Conservation (phyloP, 768 basidiomycete species). For the Russula sp. region DNA sequence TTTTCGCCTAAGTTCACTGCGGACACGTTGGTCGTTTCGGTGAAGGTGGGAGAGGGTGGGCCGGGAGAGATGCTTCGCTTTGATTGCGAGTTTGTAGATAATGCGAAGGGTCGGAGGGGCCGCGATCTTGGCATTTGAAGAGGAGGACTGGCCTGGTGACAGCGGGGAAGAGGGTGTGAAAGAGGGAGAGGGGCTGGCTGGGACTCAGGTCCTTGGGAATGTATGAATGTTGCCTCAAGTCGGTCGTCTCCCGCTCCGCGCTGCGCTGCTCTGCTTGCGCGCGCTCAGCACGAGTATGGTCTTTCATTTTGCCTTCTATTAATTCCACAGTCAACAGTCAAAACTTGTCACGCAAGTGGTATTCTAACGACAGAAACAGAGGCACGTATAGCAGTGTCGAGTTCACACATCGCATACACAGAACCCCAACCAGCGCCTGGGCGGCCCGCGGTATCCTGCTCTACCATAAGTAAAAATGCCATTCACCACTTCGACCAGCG, state of each 20-base stretch:
- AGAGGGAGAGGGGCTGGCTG: neutral
- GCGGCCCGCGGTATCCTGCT: too few relatives aligned
- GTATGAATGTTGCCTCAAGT: neutral
- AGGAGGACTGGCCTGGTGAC: neutral
- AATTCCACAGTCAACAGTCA: too few relatives aligned
- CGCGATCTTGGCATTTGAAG: slow-evolving; percentile 44
- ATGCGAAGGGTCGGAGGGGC: slow-evolving; percentile 47
- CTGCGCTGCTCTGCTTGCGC: neutral
- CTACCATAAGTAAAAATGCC: too few relatives aligned
- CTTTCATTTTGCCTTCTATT: too few relatives aligned
- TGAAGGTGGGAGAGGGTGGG: slow-evolving; percentile 80
- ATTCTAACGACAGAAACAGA: too few relatives aligned
- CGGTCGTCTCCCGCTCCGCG: neutral
- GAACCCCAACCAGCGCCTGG: neutral
- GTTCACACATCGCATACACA: neutral
- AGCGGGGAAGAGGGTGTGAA: neutral
- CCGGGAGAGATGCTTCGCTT: slow-evolving; percentile 41
- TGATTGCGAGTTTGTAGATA: slow-evolving; percentile 27
- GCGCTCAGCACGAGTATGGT: neutral
- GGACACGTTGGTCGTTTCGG: slow-evolving; percentile 72
- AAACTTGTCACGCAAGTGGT: too few relatives aligned
- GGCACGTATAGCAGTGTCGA: neutral
- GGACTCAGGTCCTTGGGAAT: neutral
- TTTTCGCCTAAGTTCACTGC: slow-evolving; percentile 67
- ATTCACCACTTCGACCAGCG: neutral